Evolutionary conservation across 2,329 filamentous ascomycete species (phyloP), one percentile per base, ranked within the genome.

Genomic region (Berkeleyomyces rouxiae): DNA sequence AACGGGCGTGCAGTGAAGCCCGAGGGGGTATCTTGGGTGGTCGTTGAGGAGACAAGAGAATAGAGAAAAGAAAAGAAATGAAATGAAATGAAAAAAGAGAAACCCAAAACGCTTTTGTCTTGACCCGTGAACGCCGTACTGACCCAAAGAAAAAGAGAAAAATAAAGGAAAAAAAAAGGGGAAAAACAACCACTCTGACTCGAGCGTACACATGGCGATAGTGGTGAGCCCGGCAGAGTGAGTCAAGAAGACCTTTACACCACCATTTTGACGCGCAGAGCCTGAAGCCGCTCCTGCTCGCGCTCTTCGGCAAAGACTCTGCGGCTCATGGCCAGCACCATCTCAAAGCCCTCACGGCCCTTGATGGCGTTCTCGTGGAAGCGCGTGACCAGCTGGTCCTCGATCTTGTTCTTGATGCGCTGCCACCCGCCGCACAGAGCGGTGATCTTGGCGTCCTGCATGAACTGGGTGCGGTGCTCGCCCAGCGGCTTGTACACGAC

Each of bases 401-500:
- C 93, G 69, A 99, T 95, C 72, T 86, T 89, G 75, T 93, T 96
- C 79, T 90, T 93, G 72, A 97, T 90, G 71, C 90, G 90, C 76
- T 96, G 89, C 91, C 93, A 99, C 66, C 93, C 93, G 68, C 93
- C 92, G 73, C 90, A 96, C 7, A 97, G 78, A 0, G 93, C 93
- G 1, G 91, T 96, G 71, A 99, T 92, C 74, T 91, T 84, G 46
- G 93, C 93, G 66, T 90, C 85, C 77, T 99, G 93, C 58, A 84
- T 79, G 71, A 99, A 97, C 66, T 86, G 81, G 2, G 93, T 99
- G 72, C 81, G 79, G 70, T 73, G 73, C 72, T 73, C 70, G 61
- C 71, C 70, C 55, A 78, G 69, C 0, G 90, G 90, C 68, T 81
- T 79, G 76, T 97, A 97, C 63, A 87, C 78, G 66, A 96, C 91